Base-by-base conservation (phyloP, 2,329 filamentous ascomycete genomes). In the Biscogniauxia sp. region DNA sequence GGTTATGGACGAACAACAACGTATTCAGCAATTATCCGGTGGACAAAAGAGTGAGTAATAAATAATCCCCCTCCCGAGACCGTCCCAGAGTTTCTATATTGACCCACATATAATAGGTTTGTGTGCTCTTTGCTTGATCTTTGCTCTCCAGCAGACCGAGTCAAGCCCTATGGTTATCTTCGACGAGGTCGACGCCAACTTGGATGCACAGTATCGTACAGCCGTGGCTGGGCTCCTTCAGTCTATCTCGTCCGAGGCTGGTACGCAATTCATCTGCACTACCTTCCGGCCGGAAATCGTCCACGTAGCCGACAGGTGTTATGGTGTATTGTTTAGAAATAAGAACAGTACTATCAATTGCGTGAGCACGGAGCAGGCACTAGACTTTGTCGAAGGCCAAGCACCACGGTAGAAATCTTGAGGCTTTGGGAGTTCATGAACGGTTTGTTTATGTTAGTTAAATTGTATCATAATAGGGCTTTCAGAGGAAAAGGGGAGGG, bases 101-200 rank as follows among this genome's bases (percentile, higher is more conserved):
- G 66, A 70, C 63, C 56, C 49, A n/a, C n/a, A 1, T 64, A 70
- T 64, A 56, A 63, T 28, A 93, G 91, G 92, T 85, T 82, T 98
- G 64, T 98, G 94, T 76, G 95, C 95, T 9, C 86, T 99, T n/a
- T 96, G 95, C 52, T 86, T 99, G 56, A 96, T 99, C 68, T 99
- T 99, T 74, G 95, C 95, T n/a, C 96, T 99, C 68, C 95, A 99
- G 77, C 92, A 93, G 68, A 97, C 94, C 61, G 95, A 99, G 74
- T 95, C 94, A 9, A 96, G 94, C 52, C 95, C 95, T 1, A 98
- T 99, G 83, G 97, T 99, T 75, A 93, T 99, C 71, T 99, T 99
- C 70, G 95, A 99, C 75, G 95, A 99, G 77, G 97, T 99, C 65
- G 95, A 99, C 73, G 95, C 95, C 75, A 99, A 99, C 74, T 85